Conservation (phyloP, 73 alveolate species). For the Blepharisma japonicum region DNA sequence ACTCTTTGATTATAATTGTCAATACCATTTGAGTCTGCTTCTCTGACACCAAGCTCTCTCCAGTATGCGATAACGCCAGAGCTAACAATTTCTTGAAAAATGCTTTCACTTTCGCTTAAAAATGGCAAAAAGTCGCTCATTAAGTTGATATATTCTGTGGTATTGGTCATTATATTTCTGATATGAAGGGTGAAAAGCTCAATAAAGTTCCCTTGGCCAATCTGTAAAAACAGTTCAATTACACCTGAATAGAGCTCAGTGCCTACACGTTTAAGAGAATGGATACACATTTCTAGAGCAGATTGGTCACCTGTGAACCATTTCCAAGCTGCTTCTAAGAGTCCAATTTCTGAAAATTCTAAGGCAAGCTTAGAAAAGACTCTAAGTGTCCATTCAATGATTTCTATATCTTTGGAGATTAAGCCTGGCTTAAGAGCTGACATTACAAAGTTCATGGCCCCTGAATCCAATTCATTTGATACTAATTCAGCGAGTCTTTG, state of each 20-base stretch:
- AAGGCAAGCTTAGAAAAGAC: conserved; percentile 45
- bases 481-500: conserved; percentile 65
- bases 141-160: conserved; percentile 22
- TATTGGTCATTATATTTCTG: conserved; percentile 22
- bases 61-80: conserved; percentile 52
- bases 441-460: neutral
- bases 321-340: neutral
- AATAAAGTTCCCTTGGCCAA: conserved; percentile 45
- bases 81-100: conserved; percentile 30
- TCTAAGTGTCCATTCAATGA: conserved; percentile 37
- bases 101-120: conserved; percentile 23
- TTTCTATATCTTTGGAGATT: conserved; percentile 41
- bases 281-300: conserved; percentile 61
- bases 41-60: conserved; percentile 35
- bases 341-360: conserved; percentile 36
- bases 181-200: conserved; percentile 51
- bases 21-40: conserved; percentile 41
- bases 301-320: conserved; percentile 61
- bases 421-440: conserved; percentile 48
- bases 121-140: conserved; percentile 31
- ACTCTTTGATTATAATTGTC: conserved; percentile 32
- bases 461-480: neutral
- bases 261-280: conserved; percentile 36
- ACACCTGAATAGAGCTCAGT: neutral
- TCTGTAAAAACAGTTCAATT: conserved; percentile 33